phyloP scores from a whole-genome alignment of 2,329 filamentous ascomycete genomes.

The Hymenoscyphus albidus region DNA sequence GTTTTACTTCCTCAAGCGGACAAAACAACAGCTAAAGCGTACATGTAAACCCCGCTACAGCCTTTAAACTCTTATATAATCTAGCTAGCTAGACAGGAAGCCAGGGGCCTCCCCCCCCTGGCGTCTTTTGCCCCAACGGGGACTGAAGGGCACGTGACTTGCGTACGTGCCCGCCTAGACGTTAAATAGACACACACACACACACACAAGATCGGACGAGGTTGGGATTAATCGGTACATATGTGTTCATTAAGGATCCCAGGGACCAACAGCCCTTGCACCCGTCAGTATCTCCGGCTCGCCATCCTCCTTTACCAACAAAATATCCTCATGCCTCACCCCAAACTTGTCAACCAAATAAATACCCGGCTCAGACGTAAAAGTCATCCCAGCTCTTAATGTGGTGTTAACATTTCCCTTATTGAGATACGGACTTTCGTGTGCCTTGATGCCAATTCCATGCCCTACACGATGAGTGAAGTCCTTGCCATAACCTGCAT shows the following conservation, averaged over 20 bases:
- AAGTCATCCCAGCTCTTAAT: constrained; percentile 56
- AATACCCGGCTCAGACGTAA: constrained; percentile 61
- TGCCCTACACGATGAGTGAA: constrained; percentile 63
- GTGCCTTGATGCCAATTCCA: constrained; percentile 63
- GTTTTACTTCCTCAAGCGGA: no score
- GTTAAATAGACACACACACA: no score
- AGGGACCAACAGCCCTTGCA: constrained; percentile 47
- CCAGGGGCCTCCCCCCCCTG: no score
- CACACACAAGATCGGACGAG: no score
- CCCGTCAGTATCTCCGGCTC: constrained; percentile 55
- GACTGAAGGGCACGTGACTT: no score
- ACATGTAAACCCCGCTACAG: no score
- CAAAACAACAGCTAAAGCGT: no score
- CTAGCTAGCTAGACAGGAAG: no score
- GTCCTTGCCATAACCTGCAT: constrained; percentile 53
- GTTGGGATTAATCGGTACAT: no score
- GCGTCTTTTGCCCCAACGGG: no score
- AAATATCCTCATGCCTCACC: constrained; percentile 59
- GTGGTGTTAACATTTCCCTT: constrained; percentile 51
- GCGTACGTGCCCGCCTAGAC: no score
- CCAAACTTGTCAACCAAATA: constrained; percentile 59
- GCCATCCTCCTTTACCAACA: constrained; percentile 51
- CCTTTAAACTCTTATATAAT: no score
- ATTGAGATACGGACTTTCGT: constrained; percentile 62
- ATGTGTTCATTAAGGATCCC: constrained; percentile 42